Base-by-base conservation (phyloP, 805 yeast genomes). In the Ogataea wickerhamii region DNA sequence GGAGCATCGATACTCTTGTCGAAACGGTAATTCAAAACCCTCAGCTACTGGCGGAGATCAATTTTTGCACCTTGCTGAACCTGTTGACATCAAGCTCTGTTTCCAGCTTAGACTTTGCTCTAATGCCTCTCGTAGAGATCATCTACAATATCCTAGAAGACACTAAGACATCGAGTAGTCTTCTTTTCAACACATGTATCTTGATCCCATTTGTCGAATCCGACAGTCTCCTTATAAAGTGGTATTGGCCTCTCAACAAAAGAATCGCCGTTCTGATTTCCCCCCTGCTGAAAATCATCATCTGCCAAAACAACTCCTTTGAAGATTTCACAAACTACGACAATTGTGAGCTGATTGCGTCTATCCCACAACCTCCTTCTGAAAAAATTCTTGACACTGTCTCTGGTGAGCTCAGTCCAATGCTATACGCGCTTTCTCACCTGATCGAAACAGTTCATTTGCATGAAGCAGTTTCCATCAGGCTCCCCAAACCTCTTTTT, bases 31-130 rank as follows among this genome's bases (percentile, higher is more conserved):
- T 55, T 2, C 37, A 34, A 10, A 44, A 48, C 32, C 52, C 50
- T 4, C 12, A 17, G 1, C 32, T 40, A 1, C 37, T 59, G 27
- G 55, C 58, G 3, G 53, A 52, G 14, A 34, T 48, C 40, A 55
- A 58, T 32, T 45, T 51, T 34, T 52, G 52, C 31, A 52, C 63
- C 11, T 33, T 59, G 30, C 32, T 54, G 18, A 52, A 56, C 32
- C 23, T 59, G 17, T 37, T 56, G 18, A 41, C 56, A 6, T 37
- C 50, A 12, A 44, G 47, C 18, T 45, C 57, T 11, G 34, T 47
- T 4, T 37, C 51, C 4, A 28, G 28, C 7, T 26, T 54, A 5
- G 44, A 48, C 22, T 14, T 46, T 6, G 37, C 30, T 5, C 36
- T 30, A 8, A 28, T 43, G 29, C 55, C 49, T 3, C 45, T 58